These are phyloP conservation scores for Clonostachys rhizophaga DNA, from an alignment of 2,329 filamentous ascomycete species.

Conservation along the genomic window DNA sequence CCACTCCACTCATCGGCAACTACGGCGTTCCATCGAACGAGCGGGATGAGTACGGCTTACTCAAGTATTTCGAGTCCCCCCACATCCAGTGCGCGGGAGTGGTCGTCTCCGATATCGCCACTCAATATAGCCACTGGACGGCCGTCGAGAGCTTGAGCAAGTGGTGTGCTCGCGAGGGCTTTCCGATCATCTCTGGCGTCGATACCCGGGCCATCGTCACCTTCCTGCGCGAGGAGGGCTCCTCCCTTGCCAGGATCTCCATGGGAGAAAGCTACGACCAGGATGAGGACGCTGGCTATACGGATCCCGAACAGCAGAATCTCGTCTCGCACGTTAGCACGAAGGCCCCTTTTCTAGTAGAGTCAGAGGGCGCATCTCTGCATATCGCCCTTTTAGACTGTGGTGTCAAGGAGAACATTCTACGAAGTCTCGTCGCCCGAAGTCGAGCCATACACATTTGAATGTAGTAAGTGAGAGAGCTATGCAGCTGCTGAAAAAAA, in stretches of 20 bases:
- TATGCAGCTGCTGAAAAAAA: too few species aligned
- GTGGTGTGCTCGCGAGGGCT: constrained; percentile 95
- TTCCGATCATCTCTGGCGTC: constrained; percentile 93
- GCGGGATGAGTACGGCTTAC: constrained; percentile 81
- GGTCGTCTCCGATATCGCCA: constrained; percentile 90
- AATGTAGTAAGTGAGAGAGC: too few species aligned
- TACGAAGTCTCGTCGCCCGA: constrained; percentile 86
- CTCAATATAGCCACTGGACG: constrained; percentile 97
- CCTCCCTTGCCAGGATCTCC: constrained; percentile 89
- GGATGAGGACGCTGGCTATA: constrained; percentile 92
- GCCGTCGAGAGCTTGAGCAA: constrained; percentile 88
- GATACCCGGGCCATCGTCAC: constrained; percentile 97
- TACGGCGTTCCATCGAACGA: constrained; percentile 92
- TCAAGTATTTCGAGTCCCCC: constrained; percentile 98
- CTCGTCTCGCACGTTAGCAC: constrained; percentile 94
- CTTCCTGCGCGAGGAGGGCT: constrained; percentile 91
- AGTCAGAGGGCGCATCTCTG: constrained; percentile 74
- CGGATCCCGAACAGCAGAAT: constrained; percentile 95
- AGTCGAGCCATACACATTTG: constrained; percentile 33
- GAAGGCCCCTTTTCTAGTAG: constrained; percentile 95
- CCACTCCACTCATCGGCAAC: constrained; percentile 95
- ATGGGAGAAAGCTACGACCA: constrained; percentile 98
- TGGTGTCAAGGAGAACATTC: constrained; percentile 99
- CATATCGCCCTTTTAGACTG: constrained; percentile 96
- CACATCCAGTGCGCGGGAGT: constrained; percentile 96